These are phyloP conservation scores for Magnolia changhungtana DNA, from an alignment of 164 flowering plant species.

Conservation along the genomic window DNA sequence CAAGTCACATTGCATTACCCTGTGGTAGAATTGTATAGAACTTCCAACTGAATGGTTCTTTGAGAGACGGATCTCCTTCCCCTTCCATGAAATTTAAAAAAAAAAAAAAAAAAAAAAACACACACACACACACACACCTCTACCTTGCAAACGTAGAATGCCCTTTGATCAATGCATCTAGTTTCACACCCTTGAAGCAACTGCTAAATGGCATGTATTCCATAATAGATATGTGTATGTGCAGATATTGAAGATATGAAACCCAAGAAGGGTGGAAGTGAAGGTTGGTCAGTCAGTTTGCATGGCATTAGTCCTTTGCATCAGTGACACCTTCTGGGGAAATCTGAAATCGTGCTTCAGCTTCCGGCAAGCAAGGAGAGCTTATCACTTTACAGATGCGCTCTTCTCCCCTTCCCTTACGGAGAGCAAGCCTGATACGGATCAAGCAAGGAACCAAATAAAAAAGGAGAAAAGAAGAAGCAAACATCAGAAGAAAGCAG, in stretches of 20 bases:
- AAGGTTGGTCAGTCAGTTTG: background rate
- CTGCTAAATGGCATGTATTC: background rate
- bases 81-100: background rate
- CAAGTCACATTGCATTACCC: background rate
- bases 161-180: background rate
- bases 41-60: background rate
- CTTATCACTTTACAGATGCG: slow-evolving; percentile 94
- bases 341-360: slow-evolving; percentile 93
- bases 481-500: slow-evolving; percentile 4
- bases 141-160: background rate
- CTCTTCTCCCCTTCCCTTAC: slow-evolving; percentile 94
- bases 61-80: background rate
- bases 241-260: background rate
- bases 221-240: background rate
- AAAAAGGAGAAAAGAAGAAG: background rate
- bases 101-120: background rate
- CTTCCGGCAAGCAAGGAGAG: slow-evolving; percentile 95
- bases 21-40: background rate
- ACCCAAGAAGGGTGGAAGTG: background rate
- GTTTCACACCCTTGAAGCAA: background rate
- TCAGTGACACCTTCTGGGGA: slow-evolving; percentile 84
- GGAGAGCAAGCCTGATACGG: slow-evolving; percentile 62
- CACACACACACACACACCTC: background rate
- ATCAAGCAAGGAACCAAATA: background rate
- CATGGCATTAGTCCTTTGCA: slow-evolving; percentile 63